These are phyloP conservation scores for Polytrichum commune DNA, from an alignment of 225 moss, liverwort and hornwort genomes.

Conservation along the genomic window DNA sequence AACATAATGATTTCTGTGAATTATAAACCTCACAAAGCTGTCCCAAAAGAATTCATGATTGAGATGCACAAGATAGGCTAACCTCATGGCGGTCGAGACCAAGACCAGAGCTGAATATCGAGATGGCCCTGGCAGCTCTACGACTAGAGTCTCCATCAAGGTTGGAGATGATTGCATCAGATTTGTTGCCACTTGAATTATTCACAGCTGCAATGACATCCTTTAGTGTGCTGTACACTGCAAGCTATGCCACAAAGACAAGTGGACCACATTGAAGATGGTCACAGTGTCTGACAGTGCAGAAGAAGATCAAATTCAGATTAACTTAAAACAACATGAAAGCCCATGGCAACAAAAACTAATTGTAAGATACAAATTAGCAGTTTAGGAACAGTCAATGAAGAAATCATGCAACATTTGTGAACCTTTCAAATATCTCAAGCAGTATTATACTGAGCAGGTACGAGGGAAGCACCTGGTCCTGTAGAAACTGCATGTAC, in stretches of 20 bases:
- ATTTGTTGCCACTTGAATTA: conserved; percentile 25
- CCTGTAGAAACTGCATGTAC: conserved; percentile 79
- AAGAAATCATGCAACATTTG: background rate
- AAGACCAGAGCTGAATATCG: conserved; percentile 54
- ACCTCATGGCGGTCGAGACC: conserved; percentile 88
- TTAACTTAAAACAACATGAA: too few species aligned
- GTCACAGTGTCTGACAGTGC: background rate
- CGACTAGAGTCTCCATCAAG: conserved; percentile 38
- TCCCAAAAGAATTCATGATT: too few species aligned
- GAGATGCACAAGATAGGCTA: conserved; percentile 7
- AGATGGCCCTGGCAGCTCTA: conserved; percentile 64
- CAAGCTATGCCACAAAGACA: conserved; percentile 69
- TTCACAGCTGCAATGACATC: conserved; percentile 58
- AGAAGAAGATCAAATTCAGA: background rate
- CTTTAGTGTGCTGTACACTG: conserved; percentile 73
- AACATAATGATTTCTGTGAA: too few species aligned
- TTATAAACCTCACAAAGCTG: too few species aligned
- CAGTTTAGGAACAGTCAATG: too few species aligned
- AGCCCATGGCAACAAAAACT: too few species aligned
- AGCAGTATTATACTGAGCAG: too few species aligned
- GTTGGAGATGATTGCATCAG: conserved; percentile 17
- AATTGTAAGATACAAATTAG: too few species aligned
- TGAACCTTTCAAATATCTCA: too few species aligned
- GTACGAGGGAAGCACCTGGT: conserved; percentile 58
- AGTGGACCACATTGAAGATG: background rate